These are phyloP conservation scores for Aspergillus pseudoterreus DNA, from an alignment of 2,329 filamentous ascomycete genomes.

Conservation along the genomic window DNA sequence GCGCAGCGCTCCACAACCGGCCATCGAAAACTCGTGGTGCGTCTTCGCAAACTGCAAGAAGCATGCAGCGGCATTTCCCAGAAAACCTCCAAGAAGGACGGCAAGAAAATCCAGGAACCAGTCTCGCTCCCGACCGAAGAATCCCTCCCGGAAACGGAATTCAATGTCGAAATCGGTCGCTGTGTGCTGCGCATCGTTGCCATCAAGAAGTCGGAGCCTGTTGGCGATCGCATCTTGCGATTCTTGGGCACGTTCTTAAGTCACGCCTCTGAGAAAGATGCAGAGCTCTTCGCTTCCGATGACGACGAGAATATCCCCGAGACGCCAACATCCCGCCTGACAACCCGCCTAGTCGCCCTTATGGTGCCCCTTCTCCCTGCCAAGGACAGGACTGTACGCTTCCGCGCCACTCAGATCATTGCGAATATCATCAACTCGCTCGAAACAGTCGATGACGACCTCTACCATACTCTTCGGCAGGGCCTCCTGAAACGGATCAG, in stretches of 20 bases:
- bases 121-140: constrained; percentile 46
- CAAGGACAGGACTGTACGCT: constrained; percentile 92
- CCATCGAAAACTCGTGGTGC: constrained; percentile 84
- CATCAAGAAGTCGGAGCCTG: constrained; percentile 86
- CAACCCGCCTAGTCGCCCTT: constrained; percentile 67
- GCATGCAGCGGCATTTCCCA: constrained; percentile 62
- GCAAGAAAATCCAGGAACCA: constrained; percentile 49
- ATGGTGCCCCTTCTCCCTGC: constrained; percentile 72
- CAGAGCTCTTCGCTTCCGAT: constrained; percentile 59
- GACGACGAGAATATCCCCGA: constrained; percentile 69
- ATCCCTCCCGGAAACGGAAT: constrained; percentile 78
- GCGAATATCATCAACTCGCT: constrained; percentile 90
- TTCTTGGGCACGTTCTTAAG: constrained; percentile 86
- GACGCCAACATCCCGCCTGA: constrained; percentile 78
- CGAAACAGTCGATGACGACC: constrained; percentile 84
- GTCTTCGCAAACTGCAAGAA: constrained; percentile 85
- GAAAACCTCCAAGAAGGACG: constrained; percentile 31
- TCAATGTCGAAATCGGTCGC: constrained; percentile 79
- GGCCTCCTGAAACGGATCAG: constrained; percentile 79
- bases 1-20: constrained; percentile 86
- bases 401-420: constrained; percentile 82
- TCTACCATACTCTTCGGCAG: constrained; percentile 78
- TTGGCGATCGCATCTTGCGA: constrained; percentile 77
- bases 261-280: constrained; percentile 64
- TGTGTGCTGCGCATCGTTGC: constrained; percentile 78